Evolutionary conservation across 208 protist species (phyloP), one percentile per base, ranked within the genome.

Genomic region (Acanthamoeba sp.): DNA sequence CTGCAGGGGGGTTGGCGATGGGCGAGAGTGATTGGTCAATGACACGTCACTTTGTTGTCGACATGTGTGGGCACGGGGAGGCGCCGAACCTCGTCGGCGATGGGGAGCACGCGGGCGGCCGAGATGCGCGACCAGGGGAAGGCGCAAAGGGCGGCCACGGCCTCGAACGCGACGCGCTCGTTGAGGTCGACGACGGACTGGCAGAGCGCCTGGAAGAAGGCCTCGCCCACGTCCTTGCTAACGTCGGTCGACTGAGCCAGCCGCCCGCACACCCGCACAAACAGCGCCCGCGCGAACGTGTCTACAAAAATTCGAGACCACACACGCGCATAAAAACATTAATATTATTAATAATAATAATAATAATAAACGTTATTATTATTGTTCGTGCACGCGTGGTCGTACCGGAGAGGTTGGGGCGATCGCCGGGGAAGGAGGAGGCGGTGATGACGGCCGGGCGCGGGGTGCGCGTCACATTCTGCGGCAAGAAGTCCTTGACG

Each of bases 101-200:
- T 71, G 22, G 84, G 84, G 5, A 91, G 84, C 10, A 91, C 38
- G 50, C 32, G 24, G 5, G 55, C 50, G 34, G 84, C 59, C 34
- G 18, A n/a, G 84, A 91, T 36, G 48, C 55, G 50, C 0, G 32
- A 29, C 84, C 84, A 91, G 1, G 84, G 84, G 84, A 64, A 64
- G 4, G 32, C 55, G 55, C 55, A 24, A 3, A 91, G 40, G 32
- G 55, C 84, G 12, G 84, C 55, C 36, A 91, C 38, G 27, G 84
- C 84, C 57, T 91, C 84, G n/a, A 91, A 91, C 0, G 84, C 84
- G 14, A 91, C 55, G 20, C 84, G 84, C 84, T 91, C 84, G 84
- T 91, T 91, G 32, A 71, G 16, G 27, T 91, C 84, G 38, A 71
- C 32, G 27, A 91, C 84, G 0, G 84, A 36, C 40, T 91, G 84